Evolutionary conservation across 257 asterid genomes (phyloP).

Genomic region (Sherardia arvensis): DNA sequence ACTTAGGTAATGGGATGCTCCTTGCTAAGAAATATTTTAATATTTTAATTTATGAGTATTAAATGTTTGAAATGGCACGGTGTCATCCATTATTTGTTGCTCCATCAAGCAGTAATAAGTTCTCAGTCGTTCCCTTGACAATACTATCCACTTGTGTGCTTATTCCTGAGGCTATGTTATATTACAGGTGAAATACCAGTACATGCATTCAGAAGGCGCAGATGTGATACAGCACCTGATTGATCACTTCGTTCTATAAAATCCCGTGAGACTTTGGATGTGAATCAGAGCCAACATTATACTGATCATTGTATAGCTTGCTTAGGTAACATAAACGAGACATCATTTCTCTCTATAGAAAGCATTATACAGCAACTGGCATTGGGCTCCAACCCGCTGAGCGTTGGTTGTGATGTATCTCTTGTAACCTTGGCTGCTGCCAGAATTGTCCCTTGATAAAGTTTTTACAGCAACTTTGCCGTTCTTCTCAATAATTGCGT

Average conservation of each 20-base stretch:
- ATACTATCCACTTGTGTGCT: neutral
- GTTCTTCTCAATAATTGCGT: neutral
- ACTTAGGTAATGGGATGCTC: no score
- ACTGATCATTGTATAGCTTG: neutral
- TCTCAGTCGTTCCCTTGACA: neutral
- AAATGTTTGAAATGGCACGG: neutral
- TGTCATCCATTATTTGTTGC: neutral
- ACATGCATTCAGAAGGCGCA: constrained; percentile 75
- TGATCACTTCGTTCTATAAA: constrained; percentile 58
- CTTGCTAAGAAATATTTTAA: no score
- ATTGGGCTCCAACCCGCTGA: neutral
- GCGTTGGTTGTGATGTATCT: neutral
- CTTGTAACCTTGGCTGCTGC: neutral
- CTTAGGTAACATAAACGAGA: neutral
- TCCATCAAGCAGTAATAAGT: neutral
- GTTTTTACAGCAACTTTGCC: no score
- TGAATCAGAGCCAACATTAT: neutral
- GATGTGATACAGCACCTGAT: constrained; percentile 92
- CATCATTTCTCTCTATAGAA: neutral
- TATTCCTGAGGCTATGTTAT: neutral
- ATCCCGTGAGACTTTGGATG: neutral
- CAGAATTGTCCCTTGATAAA: no score
- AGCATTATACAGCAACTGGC: neutral
- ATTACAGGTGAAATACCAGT: constrained; percentile 65
- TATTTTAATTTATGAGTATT: no score